Conservation (phyloP, 371 early-diverging fungal genomes). For the Rhizopus sp. region DNA sequence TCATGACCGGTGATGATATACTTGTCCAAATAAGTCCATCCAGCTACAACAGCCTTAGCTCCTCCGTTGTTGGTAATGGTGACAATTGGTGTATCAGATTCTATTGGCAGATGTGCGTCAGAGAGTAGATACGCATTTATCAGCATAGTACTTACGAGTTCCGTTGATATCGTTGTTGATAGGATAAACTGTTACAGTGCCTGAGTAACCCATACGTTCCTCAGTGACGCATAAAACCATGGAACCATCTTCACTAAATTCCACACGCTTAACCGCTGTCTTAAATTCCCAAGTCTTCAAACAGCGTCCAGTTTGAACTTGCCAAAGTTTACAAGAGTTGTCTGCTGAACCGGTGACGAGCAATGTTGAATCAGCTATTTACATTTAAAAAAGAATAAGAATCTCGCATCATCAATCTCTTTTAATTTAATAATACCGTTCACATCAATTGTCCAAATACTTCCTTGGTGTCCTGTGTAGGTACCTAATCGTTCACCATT, state of each 20-base stretch:
- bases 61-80: slow-evolving; percentile 69
- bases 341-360: slow-evolving; percentile 96
- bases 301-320: slow-evolving; percentile 90
- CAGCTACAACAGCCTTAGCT: slow-evolving; percentile 90
- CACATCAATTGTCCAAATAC: slow-evolving; percentile 94
- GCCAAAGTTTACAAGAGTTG: slow-evolving; percentile 94
- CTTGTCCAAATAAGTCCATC: slow-evolving; percentile 91
- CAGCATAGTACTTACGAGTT: slow-evolving; percentile 17
- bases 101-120: slow-evolving; percentile 3
- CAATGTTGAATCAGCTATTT: slow-evolving; percentile 65
- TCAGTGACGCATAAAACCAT: slow-evolving; percentile 93
- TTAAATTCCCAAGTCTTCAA: slow-evolving; percentile 88
- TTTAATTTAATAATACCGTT: slow-evolving; percentile 58
- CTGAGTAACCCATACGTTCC: slow-evolving; percentile 92
- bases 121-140: not conserved
- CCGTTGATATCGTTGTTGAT: slow-evolving; percentile 66
- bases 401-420: not conserved
- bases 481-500: slow-evolving; percentile 98
- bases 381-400: not conserved
- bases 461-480: slow-evolving; percentile 94
- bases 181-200: slow-evolving; percentile 80
- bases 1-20: slow-evolving; percentile 92
- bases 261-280: slow-evolving; percentile 93
- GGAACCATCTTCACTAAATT: slow-evolving; percentile 88
- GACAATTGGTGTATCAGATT: slow-evolving; percentile 77